Conservation (phyloP, 176 grass and related monocot species). For the Carex pumila region DNA sequence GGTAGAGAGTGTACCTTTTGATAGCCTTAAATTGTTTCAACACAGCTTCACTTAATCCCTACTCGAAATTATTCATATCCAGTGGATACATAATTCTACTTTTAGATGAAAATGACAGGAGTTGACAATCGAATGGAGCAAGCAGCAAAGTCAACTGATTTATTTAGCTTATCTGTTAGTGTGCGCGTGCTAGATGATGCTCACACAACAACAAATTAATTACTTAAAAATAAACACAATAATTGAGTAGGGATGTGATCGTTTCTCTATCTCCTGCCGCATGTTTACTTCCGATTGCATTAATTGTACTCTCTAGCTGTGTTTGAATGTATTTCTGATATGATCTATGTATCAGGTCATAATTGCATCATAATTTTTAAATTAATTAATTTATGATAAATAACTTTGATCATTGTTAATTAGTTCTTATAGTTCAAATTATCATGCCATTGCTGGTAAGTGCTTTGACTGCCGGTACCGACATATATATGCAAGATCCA, state of each 20-base stretch:
- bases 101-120: constrained; percentile 7
- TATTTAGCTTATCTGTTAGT: constrained; percentile 9
- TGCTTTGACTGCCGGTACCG: background rate
- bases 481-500: background rate
- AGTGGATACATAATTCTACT: background rate
- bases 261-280: background rate
- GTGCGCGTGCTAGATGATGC: constrained; percentile 11
- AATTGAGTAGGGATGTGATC: background rate
- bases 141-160: constrained; percentile 2
- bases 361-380: background rate
- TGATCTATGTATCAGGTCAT: background rate
- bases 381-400: background rate
- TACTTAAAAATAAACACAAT: background rate
- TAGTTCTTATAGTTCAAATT: background rate
- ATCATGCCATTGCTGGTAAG: background rate
- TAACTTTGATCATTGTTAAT: background rate
- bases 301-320: background rate
- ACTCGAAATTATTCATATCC: background rate
- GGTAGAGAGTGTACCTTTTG: background rate
- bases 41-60: background rate
- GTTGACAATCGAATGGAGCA: background rate
- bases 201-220: constrained; percentile 5
- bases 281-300: background rate
- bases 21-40: background rate
- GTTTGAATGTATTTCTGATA: background rate